A percentile compares a stretch with the other conserved stretches of the same genome.
Conservation (phyloP, 331 rosid species). For the Ulmus americana region DNA sequence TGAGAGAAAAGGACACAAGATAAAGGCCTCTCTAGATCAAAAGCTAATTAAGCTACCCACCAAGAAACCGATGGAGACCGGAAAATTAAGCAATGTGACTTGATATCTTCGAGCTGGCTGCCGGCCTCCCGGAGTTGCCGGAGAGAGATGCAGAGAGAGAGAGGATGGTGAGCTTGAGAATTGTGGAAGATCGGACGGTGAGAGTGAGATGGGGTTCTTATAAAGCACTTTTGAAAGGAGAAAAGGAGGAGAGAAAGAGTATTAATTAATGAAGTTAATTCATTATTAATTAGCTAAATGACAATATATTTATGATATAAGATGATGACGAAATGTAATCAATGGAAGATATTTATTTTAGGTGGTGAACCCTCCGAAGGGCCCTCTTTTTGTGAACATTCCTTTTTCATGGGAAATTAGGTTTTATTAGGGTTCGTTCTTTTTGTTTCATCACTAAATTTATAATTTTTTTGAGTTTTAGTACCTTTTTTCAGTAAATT, state of each 20-base stretch:
- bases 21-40: conserved; percentile 7
- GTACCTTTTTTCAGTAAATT: too few relatives aligned
- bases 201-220: conserved; percentile 19
- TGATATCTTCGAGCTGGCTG: conserved; percentile 1
- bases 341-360: conserved; percentile 4
- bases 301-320: background rate
- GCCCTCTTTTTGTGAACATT: background rate
- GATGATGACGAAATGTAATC: conserved; percentile 15
- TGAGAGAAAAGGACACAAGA: conserved; percentile 16
- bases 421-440: too few relatives aligned
- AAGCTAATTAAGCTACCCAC: conserved; percentile 42
- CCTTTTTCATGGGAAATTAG: too few relatives aligned
- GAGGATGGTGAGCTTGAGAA: conserved; percentile 9
- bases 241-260: background rate
- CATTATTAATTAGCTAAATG: conserved; percentile 3
- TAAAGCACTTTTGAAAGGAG: conserved; percentile 7
- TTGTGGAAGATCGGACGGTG: conserved; percentile 32
- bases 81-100: conserved; percentile 30
- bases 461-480: too few relatives aligned
- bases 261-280: conserved; percentile 1
- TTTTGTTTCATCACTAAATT: too few relatives aligned
- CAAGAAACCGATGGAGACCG: conserved; percentile 67
- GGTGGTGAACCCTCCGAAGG: conserved; percentile 13
- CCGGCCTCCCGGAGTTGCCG: conserved; percentile 11
- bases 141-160: conserved; percentile 5